Evolutionary conservation across 2,329 filamentous ascomycete genomes (phyloP).

Genomic region (Venturia carpophila): DNA sequence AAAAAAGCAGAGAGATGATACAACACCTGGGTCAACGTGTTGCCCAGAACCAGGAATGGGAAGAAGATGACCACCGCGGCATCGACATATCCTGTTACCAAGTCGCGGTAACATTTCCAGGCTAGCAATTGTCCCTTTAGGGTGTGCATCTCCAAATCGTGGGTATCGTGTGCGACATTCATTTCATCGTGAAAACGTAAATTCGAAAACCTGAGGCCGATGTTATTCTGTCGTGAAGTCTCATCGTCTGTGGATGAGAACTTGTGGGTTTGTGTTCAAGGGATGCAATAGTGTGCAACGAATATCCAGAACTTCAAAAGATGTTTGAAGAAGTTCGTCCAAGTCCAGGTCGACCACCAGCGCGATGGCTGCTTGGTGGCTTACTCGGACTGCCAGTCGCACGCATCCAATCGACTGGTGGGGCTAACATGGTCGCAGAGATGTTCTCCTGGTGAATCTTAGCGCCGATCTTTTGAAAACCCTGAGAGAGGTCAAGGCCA

Average conservation of each 20-base stretch:
- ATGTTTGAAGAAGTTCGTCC: conserved; percentile 13
- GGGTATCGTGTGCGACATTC: conserved; percentile 7
- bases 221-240: not conserved
- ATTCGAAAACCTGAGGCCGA: not conserved
- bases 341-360: conserved; percentile 8
- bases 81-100: conserved; percentile 4
- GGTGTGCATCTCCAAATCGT: not conserved
- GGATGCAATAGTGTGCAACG: not conserved
- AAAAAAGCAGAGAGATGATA: conserved; percentile 1
- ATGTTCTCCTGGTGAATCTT: conserved; percentile 20
- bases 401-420: conserved; percentile 11
- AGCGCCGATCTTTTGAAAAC: conserved; percentile 65
- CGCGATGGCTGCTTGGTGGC: not conserved
- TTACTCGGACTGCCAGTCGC: conserved; percentile 13
- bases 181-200: conserved; percentile 11
- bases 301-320: not conserved
- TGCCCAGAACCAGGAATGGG: not conserved
- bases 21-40: not conserved
- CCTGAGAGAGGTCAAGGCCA: conserved; percentile 64
- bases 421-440: not conserved
- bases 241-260: not conserved
- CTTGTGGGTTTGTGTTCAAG: not conserved
- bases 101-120: not conserved
- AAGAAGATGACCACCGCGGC: not conserved
- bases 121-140: not conserved